A percentile compares a stretch with the other conserved stretches of the same genome.
Evolutionary conservation across 2,329 filamentous ascomycete genomes (phyloP).

Genomic region (Trichoderma arundinaceum): DNA sequence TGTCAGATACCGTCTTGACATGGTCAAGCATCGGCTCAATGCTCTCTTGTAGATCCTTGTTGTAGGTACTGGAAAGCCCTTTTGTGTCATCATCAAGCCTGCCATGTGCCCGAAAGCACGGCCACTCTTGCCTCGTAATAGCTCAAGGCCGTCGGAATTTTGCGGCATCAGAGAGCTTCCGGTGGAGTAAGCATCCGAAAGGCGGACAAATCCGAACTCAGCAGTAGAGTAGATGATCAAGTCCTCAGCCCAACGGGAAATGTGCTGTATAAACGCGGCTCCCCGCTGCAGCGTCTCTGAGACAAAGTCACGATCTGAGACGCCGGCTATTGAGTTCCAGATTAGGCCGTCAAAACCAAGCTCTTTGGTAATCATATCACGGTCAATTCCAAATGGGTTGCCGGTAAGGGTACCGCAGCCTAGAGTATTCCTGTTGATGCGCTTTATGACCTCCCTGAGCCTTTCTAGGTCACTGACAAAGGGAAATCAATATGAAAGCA

Average conservation of each 20-base stretch:
- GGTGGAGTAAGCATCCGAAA: slow-evolving; percentile 74
- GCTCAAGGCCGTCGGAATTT: slow-evolving; percentile 72
- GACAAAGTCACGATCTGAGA: slow-evolving; percentile 81
- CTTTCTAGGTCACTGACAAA: background rate
- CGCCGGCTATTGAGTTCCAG: slow-evolving; percentile 77
- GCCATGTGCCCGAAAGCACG: slow-evolving; percentile 81
- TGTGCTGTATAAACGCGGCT: slow-evolving; percentile 76
- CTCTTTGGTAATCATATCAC: slow-evolving; percentile 78
- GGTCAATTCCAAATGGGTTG: slow-evolving; percentile 81
- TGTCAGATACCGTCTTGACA: slow-evolving; percentile 81
- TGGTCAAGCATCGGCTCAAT: slow-evolving; percentile 85
- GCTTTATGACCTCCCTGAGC: slow-evolving; percentile 49
- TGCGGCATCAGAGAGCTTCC: slow-evolving; percentile 42
- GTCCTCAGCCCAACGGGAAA: slow-evolving; percentile 81
- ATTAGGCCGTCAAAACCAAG: slow-evolving; percentile 78
- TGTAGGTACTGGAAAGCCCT: slow-evolving; percentile 81
- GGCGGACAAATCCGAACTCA: slow-evolving; percentile 76
- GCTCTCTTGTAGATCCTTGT: slow-evolving; percentile 90
- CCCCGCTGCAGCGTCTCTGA: slow-evolving; percentile 83
- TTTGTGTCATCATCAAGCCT: slow-evolving; percentile 72
- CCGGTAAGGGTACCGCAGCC: slow-evolving; percentile 80
- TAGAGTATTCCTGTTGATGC: slow-evolving; percentile 75
- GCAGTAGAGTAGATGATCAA: slow-evolving; percentile 76
- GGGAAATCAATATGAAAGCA: background rate
- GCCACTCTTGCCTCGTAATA: slow-evolving; percentile 77